Base-by-base conservation (phyloP, 2,329 filamentous ascomycete genomes). In the Colletotrichum sp. region DNA sequence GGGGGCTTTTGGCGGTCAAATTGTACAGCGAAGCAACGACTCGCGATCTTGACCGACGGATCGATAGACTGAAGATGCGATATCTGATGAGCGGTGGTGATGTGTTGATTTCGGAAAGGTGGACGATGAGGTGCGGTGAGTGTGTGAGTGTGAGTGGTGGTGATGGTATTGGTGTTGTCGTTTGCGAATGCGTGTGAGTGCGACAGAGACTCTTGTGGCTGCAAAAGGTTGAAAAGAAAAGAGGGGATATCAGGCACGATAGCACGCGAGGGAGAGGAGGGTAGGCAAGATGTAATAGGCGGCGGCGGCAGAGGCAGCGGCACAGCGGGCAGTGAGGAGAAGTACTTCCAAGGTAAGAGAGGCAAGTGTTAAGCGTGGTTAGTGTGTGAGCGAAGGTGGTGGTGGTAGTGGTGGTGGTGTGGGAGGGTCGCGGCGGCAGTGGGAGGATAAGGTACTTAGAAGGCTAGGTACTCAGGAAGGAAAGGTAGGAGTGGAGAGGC, bases 1-100 rank as follows among this genome's bases (percentile, higher is more conserved):
- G 77, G 77, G 69, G 69, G 24, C 59, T 69, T 70, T 76, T 71
- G 69, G 39, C 67, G 76, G 76, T 77, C 76, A 77, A 75, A 75
- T 71, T 75, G 71, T 69, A 67, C 66, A 44, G 66, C 70, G 63
- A 66, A 55, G 28, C n/a, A 55, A 71, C 52, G 68, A 60, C 18
- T 59, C 36, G 60, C 68, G 62, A 65, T 30, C 44, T 68, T 34
- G 74, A 60, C 60, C 64, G 67, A 74, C 62, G 36, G 32, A 72
- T 73, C 63, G 64, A 64, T 39, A 21, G 21, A 30, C 24, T 59
- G 55, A 59, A 18, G 55, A 59, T 59, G 55, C 55, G 55, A 59
- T 26, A 59, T 59, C 55, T 59, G 55, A 52, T 52, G 44, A 18
- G 44, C 44, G 44, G 44, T 52, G 44, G 44, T 52, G n/a, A 52